Evolutionary conservation across 2,329 filamentous ascomycete genomes (phyloP).

Genomic region (Fusarium siculi): DNA sequence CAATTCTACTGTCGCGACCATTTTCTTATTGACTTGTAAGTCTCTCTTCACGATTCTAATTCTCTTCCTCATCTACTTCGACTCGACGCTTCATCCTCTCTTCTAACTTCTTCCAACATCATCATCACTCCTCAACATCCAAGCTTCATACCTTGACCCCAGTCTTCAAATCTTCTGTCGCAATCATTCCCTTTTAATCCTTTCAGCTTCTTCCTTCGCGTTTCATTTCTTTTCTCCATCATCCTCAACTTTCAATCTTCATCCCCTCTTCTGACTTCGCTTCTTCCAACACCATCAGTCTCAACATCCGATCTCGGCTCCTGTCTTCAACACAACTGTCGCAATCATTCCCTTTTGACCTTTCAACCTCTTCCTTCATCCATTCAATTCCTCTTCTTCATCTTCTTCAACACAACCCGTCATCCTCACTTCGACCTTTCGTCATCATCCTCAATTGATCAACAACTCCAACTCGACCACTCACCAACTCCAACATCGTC

Average conservation of each 20-base stretch:
- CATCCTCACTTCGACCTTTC: not conserved
- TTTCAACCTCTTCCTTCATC: accelerated
- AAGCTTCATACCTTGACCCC: too few relatives aligned
- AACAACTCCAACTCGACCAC: not conserved
- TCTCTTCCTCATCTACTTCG: not conserved
- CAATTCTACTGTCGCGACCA: not conserved
- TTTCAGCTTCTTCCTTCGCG: too few relatives aligned
- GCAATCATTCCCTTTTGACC: accelerated
- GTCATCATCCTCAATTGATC: not conserved
- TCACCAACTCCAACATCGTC: not conserved
- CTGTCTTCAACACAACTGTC: not conserved
- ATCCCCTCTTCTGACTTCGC: not conserved
- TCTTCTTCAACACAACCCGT: not conserved
- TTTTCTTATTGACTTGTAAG: accelerated
- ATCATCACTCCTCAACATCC: not conserved
- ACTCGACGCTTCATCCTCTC: not conserved
- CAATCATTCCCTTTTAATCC: accelerated
- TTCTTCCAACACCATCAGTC: not conserved
- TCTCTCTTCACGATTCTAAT: accelerated
- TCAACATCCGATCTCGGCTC: not conserved
- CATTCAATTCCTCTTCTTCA: not conserved
- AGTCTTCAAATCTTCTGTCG: not conserved
- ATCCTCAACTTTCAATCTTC: too few relatives aligned
- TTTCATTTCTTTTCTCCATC: too few relatives aligned
- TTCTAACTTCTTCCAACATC: not conserved